phyloP scores from a whole-genome alignment of 805 yeast genomes.

The Nakazawaea wickerhamii region DNA sequence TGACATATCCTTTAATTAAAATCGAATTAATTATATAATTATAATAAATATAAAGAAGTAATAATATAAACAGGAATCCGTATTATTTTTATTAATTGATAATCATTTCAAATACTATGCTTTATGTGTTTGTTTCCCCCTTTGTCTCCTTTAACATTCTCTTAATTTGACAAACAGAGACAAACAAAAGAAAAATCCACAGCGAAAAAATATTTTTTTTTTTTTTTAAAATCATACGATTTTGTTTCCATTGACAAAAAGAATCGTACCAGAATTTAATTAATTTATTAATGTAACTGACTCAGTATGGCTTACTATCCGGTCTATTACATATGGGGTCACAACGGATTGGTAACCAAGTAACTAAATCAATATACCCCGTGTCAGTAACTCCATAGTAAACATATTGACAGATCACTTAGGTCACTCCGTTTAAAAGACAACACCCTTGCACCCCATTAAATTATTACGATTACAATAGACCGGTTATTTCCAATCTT shows the following conservation, averaged over 20 bases:
- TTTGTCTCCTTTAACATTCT: not conserved
- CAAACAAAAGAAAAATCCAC: not conserved
- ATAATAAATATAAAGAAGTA: not conserved
- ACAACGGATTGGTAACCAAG: too few species aligned
- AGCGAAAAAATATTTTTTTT: too few species aligned
- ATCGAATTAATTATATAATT: not conserved
- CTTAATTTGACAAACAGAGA: not conserved
- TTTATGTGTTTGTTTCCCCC: not conserved
- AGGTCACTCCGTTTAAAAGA: too few species aligned
- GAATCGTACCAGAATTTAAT: slow-evolving; percentile 3
- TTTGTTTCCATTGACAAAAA: not conserved
- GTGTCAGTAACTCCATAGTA: too few species aligned
- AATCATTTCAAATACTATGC: not conserved
- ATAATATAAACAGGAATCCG: not conserved
- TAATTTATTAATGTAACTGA: too few species aligned
- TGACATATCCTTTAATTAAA: slow-evolving; percentile 4
- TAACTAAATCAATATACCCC: too few species aligned
- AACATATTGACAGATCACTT: too few species aligned
- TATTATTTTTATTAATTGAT: not conserved
- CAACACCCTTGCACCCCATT: too few species aligned
- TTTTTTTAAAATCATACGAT: slow-evolving; percentile 8
- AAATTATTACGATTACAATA: too few species aligned
- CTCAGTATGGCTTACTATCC: too few species aligned
- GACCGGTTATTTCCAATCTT: too few species aligned
- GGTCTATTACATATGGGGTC: too few species aligned